phyloP scores from a whole-genome alignment of 768 basidiomycete genomes.

The Amanita rubescens region DNA sequence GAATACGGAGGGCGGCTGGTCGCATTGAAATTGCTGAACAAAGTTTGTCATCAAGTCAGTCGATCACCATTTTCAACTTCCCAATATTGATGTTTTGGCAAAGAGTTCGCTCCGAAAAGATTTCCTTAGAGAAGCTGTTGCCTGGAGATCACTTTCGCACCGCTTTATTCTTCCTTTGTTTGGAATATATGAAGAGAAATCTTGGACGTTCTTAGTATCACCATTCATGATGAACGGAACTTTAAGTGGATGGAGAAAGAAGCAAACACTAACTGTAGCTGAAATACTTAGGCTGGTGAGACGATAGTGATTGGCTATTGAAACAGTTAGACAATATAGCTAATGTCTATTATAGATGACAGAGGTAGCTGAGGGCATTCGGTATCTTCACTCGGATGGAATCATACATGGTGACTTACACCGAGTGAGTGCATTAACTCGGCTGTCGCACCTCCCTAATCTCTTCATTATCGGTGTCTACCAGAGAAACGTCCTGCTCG shows the following conservation, averaged over 20 bases:
- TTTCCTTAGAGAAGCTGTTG: neutral
- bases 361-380: neutral
- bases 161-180: neutral
- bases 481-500: neutral
- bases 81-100: neutral
- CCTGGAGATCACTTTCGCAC: neutral
- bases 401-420: neutral
- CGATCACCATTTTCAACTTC: neutral
- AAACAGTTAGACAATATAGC: no score
- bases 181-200: neutral
- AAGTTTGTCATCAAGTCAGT: neutral
- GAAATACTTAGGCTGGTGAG: neutral
- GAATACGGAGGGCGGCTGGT: neutral
- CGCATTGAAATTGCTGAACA: neutral
- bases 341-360: neutral
- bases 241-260: neutral
- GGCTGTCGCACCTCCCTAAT: neutral
- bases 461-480: neutral
- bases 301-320: no score
- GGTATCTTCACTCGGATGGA: neutral
- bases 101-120: neutral
- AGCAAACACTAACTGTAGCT: neutral
- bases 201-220: neutral
- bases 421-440: neutral
- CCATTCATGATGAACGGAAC: neutral